Conservation (phyloP, 257 asterid genomes). For the Leptodermis oblonga region DNA sequence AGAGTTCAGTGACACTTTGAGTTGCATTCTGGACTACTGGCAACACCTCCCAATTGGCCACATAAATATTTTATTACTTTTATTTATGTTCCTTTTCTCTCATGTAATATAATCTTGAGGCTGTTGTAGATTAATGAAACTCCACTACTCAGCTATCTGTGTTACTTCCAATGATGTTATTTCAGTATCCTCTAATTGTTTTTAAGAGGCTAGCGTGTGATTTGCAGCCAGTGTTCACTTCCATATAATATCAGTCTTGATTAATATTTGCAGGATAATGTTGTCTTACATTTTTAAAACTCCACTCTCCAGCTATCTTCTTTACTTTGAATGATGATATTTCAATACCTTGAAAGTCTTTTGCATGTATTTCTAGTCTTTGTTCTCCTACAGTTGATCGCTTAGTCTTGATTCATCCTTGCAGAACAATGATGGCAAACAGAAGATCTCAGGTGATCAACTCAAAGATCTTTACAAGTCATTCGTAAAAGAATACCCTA, state of each 20-base stretch:
- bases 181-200: not conserved
- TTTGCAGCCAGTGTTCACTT: not conserved
- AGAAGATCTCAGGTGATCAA: slow-evolving; percentile 83
- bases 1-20: not conserved
- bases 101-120: no score
- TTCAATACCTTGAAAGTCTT: not conserved
- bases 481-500: slow-evolving; percentile 76
- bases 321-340: not conserved
- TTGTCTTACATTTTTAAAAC: not conserved
- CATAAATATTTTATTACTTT: not conserved
- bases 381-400: not conserved
- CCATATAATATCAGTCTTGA: not conserved
- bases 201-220: not conserved
- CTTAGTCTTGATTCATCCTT: not conserved
- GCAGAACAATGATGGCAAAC: slow-evolving; percentile 79
- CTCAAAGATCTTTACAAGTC: slow-evolving; percentile 93
- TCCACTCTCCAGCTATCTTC: not conserved
- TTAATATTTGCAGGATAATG: slow-evolving; percentile 33
- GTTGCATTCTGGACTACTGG: not conserved
- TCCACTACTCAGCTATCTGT: not conserved
- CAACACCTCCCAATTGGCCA: not conserved
- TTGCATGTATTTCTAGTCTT: no score
- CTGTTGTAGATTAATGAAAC: not conserved
- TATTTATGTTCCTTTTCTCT: no score
- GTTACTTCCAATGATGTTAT: not conserved